Conservation (phyloP, 331 rosid species). For the Arachis monticola region DNA sequence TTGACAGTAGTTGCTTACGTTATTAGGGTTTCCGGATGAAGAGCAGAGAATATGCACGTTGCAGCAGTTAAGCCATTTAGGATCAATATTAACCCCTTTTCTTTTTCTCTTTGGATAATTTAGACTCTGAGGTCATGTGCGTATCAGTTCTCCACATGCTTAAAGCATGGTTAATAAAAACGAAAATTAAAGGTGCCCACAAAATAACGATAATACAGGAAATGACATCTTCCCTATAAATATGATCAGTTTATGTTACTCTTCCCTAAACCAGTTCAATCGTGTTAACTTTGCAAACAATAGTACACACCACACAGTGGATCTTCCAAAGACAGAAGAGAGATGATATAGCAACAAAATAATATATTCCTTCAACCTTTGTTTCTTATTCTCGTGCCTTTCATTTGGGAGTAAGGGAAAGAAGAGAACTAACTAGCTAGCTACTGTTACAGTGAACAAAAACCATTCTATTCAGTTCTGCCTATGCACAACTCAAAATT, state of each 20-base stretch:
- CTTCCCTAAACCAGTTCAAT: neutral
- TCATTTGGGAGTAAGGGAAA: neutral
- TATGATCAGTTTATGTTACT: neutral
- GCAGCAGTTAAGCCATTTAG: neutral
- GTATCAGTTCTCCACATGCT: neutral
- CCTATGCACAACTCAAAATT: slow-evolving; percentile 32
- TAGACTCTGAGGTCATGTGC: neutral
- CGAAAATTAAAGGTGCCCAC: neutral
- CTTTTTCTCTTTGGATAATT: neutral
- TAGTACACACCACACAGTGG: neutral
- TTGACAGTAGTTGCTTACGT: neutral
- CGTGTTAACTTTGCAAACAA: slow-evolving; percentile 3
- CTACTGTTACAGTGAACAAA: slow-evolving; percentile 31
- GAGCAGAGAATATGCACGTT: neutral
- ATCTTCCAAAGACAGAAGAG: neutral
- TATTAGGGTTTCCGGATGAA: neutral
- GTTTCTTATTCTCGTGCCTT: slow-evolving; percentile 32
- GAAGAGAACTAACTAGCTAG: slow-evolving; percentile 9
- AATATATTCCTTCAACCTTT: slow-evolving; percentile 9
- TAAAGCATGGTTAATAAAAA: neutral
- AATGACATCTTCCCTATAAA: neutral
- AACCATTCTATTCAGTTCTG: slow-evolving; percentile 4
- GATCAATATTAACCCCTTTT: no score
- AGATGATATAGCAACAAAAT: neutral
- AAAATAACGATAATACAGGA: neutral